These are phyloP conservation scores for Penicillium verhagenii DNA, from an alignment of 495 filamentous ascomycete species.

Conservation along the genomic window DNA sequence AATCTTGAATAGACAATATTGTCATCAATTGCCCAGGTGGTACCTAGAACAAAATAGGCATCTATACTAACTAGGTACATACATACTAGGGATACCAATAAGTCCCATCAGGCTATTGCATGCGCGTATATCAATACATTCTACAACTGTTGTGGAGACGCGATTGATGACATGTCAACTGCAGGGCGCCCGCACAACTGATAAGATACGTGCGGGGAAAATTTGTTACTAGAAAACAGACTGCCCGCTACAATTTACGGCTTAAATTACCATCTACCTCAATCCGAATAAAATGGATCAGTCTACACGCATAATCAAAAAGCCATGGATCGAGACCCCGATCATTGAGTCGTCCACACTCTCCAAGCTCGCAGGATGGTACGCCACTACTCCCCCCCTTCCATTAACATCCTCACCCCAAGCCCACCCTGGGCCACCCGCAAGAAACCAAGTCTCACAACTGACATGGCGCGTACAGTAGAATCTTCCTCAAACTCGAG, in stretches of 20 bases:
- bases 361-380: slow-evolving; percentile 71
- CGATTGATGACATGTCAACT: too few relatives aligned
- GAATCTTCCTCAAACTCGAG: slow-evolving; percentile 88
- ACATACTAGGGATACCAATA: too few relatives aligned
- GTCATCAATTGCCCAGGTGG: too few relatives aligned
- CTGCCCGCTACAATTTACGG: not conserved
- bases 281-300: not conserved
- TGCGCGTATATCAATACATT: too few relatives aligned
- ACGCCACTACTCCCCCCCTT: slow-evolving; percentile 11
- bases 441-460: slow-evolving; percentile 3
- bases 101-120: too few relatives aligned
- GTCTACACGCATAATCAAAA: slow-evolving; percentile 9
- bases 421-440: too few relatives aligned
- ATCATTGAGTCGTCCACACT: slow-evolving; percentile 65
- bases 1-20: too few relatives aligned
- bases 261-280: not conserved
- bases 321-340: slow-evolving; percentile 71
- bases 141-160: too few relatives aligned
- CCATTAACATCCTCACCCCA: not conserved
- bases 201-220: not conserved
- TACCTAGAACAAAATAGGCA: too few relatives aligned
- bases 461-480: slow-evolving; percentile 40
- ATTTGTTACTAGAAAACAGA: not conserved
- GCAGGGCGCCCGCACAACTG: not conserved
- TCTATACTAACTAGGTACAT: too few relatives aligned